phyloP scores from a whole-genome alignment of 2,329 filamentous ascomycete species.

The Ophiostoma sp. region DNA sequence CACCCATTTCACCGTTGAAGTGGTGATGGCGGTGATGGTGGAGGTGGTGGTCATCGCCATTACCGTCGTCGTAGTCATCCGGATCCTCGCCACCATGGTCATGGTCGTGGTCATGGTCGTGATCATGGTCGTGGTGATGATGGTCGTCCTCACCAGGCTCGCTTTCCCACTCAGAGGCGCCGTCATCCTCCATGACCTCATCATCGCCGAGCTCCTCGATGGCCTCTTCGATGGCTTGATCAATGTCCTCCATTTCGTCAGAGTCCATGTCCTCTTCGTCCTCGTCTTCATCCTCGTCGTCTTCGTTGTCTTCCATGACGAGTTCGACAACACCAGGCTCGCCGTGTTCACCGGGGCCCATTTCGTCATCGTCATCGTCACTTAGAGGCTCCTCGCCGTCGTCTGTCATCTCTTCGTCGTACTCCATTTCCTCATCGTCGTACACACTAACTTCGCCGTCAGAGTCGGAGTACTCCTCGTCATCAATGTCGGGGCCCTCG shows the following conservation, averaged over 20 bases:
- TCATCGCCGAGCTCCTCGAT: conserved; percentile 60
- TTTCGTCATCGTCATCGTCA: conserved; percentile 81
- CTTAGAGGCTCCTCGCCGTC: conserved; percentile 85
- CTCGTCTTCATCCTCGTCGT: conserved; percentile 48
- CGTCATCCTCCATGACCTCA: conserved; percentile 55
- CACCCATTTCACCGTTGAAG: conserved; percentile 34
- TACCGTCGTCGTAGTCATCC: conserved; percentile 33
- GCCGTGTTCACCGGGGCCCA: conserved; percentile 76
- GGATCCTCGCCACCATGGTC: conserved; percentile 30
- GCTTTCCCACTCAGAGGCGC: conserved; percentile 57
- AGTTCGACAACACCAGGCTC: conserved; percentile 63
- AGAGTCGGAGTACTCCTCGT: conserved; percentile 61
- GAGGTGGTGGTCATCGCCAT: conserved; percentile 14
- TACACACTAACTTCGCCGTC: conserved; percentile 88
- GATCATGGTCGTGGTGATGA: conserved; percentile 38
- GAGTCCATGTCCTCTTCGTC: conserved; percentile 45
- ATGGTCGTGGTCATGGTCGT: conserved; percentile 47
- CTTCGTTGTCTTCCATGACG: conserved; percentile 67
- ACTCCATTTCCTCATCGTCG: conserved; percentile 91
- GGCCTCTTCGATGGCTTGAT: conserved; percentile 49
- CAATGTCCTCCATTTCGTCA: conserved; percentile 47
- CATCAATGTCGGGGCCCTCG: conserved; percentile 73
- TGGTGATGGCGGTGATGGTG: conserved; percentile 40
- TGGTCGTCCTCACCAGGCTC: conserved; percentile 54
- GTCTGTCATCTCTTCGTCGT: conserved; percentile 68